Evolutionary conservation across 1,139 yeast species (phyloP).

Genomic region (Diutina mesorugosa): DNA sequence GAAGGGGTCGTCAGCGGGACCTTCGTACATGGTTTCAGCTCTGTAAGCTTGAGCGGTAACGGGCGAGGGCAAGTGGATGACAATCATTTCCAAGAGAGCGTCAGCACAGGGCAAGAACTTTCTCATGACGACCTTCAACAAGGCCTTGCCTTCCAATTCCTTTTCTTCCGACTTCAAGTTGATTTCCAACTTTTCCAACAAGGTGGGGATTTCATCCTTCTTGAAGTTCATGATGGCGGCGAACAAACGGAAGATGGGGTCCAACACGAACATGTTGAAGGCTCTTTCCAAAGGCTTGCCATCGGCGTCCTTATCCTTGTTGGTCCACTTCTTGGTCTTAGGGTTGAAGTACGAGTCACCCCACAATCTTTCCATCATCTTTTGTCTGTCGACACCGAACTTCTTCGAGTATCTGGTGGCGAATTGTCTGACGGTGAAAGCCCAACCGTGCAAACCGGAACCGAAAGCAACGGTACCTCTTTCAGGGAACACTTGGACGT

Average conservation of each 20-base stretch:
- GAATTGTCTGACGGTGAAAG: conserved; percentile 98
- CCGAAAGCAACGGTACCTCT: conserved; percentile 99
- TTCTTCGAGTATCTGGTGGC: conserved; percentile 98
- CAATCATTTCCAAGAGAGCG: conserved; percentile 98
- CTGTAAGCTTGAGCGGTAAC: conserved; percentile 98
- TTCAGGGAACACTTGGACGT: conserved; percentile 97
- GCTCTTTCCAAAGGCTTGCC: conserved; percentile 97
- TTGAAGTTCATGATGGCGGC: conserved; percentile 94
- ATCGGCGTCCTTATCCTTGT: conserved; percentile 90
- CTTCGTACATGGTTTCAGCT: conserved; percentile 98
- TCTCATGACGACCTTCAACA: conserved; percentile 97
- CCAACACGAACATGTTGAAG: conserved; percentile 98
- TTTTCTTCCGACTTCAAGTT: conserved; percentile 85
- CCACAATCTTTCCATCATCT: conserved; percentile 99
- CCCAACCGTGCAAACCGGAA: conserved; percentile 99
- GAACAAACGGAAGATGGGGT: conserved; percentile 97
- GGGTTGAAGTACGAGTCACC: conserved; percentile 99
- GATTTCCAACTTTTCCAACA: conserved; percentile 89
- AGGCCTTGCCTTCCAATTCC: conserved; percentile 97
- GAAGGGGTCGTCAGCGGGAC: conserved; percentile 92
- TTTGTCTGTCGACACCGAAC: conserved; percentile 95
- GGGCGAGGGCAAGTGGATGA: conserved; percentile 98
- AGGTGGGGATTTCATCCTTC: conserved; percentile 87
- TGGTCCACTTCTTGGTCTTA: conserved; percentile 99
- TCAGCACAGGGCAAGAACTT: conserved; percentile 99